Conservation (phyloP, 805 yeast species). For the Nakazawaea ernobii region DNA sequence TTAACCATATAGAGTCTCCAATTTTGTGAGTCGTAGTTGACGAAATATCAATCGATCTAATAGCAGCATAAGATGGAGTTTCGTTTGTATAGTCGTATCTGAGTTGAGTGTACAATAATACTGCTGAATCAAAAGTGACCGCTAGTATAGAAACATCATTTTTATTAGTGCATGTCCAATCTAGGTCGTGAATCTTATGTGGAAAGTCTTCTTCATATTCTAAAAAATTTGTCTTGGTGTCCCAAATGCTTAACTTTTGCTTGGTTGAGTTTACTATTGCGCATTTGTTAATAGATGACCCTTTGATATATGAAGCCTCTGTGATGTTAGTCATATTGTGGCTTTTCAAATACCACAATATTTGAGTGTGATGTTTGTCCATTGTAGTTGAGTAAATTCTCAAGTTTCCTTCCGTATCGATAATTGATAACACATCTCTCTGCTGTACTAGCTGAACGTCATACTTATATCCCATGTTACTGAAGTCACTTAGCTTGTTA, state of each 20-base stretch:
- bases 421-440: conserved; percentile 50
- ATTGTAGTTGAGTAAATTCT: conserved; percentile 40
- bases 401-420: conserved; percentile 46
- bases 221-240: conserved; percentile 56
- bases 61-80: conserved; percentile 70
- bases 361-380: conserved; percentile 14
- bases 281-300: conserved; percentile 70
- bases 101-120: conserved; percentile 70
- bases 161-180: conserved; percentile 74
- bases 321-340: conserved; percentile 50
- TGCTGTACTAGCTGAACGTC: conserved; percentile 17
- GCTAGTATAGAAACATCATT: conserved; percentile 66
- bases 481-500: conserved; percentile 13
- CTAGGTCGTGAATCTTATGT: conserved; percentile 57
- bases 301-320: conserved; percentile 52
- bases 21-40: conserved; percentile 72
- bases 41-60: conserved; percentile 66
- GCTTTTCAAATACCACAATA: conserved; percentile 50
- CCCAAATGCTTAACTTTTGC: conserved; percentile 69
- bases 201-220: conserved; percentile 47
- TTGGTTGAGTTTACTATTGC: conserved; percentile 63
- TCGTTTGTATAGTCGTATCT: conserved; percentile 85
- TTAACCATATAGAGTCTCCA: conserved; percentile 87
- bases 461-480: conserved; percentile 8
- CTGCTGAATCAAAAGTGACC: conserved; percentile 64